phyloP scores from a whole-genome alignment of 441 rosid genomes.

The Adansonia gregorii region DNA sequence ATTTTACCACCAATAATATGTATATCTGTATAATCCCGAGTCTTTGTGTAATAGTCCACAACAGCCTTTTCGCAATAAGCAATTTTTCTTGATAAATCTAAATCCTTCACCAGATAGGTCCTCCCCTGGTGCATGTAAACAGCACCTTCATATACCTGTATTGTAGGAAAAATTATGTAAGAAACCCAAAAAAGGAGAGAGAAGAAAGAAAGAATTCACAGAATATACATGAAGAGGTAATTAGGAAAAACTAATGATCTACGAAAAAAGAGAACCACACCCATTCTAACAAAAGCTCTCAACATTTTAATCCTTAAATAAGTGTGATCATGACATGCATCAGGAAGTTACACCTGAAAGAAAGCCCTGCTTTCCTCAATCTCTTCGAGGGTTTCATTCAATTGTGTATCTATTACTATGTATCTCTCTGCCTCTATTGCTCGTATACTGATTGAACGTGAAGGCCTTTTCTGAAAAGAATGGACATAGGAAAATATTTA shows the following conservation, averaged over 20 bases:
- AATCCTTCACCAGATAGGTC: slow-evolving; percentile 75
- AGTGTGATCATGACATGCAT: slow-evolving; percentile 14
- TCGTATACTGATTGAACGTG: slow-evolving; percentile 67
- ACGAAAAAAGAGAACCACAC: not conserved
- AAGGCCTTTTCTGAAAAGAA: slow-evolving; percentile 67
- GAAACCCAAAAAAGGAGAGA: not conserved
- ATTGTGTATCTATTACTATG: slow-evolving; percentile 57
- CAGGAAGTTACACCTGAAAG: slow-evolving; percentile 66
- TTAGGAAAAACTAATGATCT: not conserved
- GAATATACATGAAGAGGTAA: not conserved
- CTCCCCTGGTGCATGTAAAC: slow-evolving; percentile 88
- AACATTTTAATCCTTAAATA: not conserved
- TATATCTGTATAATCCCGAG: slow-evolving; percentile 80
- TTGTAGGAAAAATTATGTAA: slow-evolving; percentile 20
- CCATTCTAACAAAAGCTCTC: not conserved
- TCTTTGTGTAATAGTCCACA: slow-evolving; percentile 79
- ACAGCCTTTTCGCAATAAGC: slow-evolving; percentile 71
- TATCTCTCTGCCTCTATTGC: slow-evolving; percentile 81
- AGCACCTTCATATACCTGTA: slow-evolving; percentile 84
- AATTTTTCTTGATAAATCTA: slow-evolving; percentile 63
- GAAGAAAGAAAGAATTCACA: not conserved
- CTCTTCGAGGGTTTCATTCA: slow-evolving; percentile 75
- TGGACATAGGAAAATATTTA: slow-evolving; percentile 23
- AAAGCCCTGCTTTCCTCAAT: slow-evolving; percentile 97
- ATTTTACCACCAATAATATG: slow-evolving; percentile 73